Evolutionary conservation across 345 rosid species (phyloP), one percentile per base, ranked within the genome.

Genomic region (Tarenaya hassleriana): DNA sequence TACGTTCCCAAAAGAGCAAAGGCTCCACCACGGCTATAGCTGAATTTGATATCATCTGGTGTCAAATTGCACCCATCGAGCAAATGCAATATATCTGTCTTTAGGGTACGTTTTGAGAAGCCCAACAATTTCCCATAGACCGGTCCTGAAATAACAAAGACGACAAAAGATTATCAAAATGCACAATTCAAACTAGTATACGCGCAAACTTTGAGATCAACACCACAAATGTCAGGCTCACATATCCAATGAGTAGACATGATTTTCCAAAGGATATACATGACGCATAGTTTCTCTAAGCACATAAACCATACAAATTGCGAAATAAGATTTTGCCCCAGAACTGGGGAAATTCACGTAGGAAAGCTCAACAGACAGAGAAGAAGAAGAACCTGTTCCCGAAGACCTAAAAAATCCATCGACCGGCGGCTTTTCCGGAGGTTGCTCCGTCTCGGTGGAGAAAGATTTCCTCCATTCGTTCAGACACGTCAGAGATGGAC

Each of bases 1-100:
- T 74, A 80, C 92, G 75, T 72, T 47, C 47, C 82, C 9, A 20
- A 13, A 1, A 92, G 85, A 8, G 19, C 7, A 50, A 63, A 73
- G 64, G n/a, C n/a, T n/a, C 67, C 73, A 55, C 33, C 67, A 40
- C 70, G 70, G 13, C 15, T 50, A 64, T 85, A 83, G 78, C 35
- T 50, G 62, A 83, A 58, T 63, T 69, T 88, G 52, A 88, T 62
- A 52, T 85, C 92, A 45, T 76, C 76, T 0, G 47, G 50, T 32
- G 70, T 73, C 73, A 88, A 70, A 16, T 70, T 65, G 66, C 70
- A 68, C 24, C 78, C 89, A 11, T 77, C 85, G 4, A 88, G 77
- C 65, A 83, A 10, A 63, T 63, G 72, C 54, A 85, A 44, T 50
- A 88, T 38, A 64, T 88, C 97, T 15, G 66, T 74, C 75, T 68